Percentiles rank a stretch among this genome's conserved stretches.
Evolutionary conservation across 2,329 filamentous ascomycete species (phyloP).

Genomic region (Phaeosphaeria sp.): DNA sequence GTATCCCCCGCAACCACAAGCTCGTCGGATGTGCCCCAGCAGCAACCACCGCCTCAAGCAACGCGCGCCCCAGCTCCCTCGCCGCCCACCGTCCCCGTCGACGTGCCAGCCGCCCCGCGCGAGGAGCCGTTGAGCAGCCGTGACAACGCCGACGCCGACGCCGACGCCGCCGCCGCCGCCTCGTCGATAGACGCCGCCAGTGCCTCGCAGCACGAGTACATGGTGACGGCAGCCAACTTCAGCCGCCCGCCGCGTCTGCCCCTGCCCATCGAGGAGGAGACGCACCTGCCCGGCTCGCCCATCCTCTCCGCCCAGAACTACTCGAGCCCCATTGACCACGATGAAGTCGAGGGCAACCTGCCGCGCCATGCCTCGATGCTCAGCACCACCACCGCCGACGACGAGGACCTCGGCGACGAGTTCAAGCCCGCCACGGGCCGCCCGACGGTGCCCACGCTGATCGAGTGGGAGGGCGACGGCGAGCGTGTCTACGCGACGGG

Average conservation of each 20-base stretch:
- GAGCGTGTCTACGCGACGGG: constrained; percentile 96
- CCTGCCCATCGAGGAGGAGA: constrained; percentile 90
- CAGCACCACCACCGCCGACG: constrained; percentile 69
- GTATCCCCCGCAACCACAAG: constrained; percentile 10
- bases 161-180: no score
- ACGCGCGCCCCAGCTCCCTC: constrained; percentile 12
- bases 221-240: constrained; percentile 53
- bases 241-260: constrained; percentile 84
- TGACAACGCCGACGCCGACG: no score
- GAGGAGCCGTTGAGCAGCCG: constrained; percentile 23
- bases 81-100: constrained; percentile 48
- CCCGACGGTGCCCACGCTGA: constrained; percentile 79
- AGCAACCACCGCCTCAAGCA: constrained; percentile 6
- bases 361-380: constrained; percentile 63
- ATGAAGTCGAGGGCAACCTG: constrained; percentile 57
- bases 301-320: constrained; percentile 76
- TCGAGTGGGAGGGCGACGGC: constrained; percentile 84
- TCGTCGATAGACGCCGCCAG: constrained; percentile 36
- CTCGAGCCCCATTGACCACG: constrained; percentile 54
- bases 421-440: constrained; percentile 68
- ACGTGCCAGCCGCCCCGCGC: constrained; percentile 40
- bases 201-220: constrained; percentile 44
- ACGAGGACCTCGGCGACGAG: constrained; percentile 69
- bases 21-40: background rate
- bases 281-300: constrained; percentile 87